Conservation (phyloP, 495 filamentous ascomycete genomes). For the Corynascus novoguineensis region DNA sequence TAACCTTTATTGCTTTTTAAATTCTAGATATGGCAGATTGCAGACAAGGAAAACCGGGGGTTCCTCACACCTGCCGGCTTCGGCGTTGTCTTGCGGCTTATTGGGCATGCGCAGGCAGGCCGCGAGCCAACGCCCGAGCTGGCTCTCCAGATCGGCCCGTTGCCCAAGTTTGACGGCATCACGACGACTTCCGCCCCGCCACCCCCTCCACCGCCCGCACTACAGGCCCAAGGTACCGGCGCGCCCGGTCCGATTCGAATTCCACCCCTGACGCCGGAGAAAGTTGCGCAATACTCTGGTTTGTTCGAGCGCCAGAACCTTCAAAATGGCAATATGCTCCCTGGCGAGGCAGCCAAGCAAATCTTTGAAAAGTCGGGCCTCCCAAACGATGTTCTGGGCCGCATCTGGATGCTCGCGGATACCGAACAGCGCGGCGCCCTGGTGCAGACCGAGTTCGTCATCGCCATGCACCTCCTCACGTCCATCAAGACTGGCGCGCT, state of each 20-base stretch:
- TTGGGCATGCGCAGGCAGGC: constrained; percentile 89
- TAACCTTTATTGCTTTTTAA: constrained; percentile 7
- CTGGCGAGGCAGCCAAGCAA: constrained; percentile 81
- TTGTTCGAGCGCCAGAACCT: constrained; percentile 85
- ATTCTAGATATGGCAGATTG: constrained; percentile 96
- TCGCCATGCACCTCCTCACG: constrained; percentile 94
- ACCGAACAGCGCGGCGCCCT: constrained; percentile 85
- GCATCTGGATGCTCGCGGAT: constrained; percentile 93
- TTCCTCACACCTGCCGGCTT: constrained; percentile 89
- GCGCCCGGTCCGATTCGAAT: constrained; percentile 70
- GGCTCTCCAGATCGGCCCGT: constrained; percentile 64
- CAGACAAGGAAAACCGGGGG: constrained; percentile 91
- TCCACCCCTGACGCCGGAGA: constrained; percentile 81
- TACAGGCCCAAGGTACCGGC: constrained; percentile 62
- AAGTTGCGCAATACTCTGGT: constrained; percentile 76
- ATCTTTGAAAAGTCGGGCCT: constrained; percentile 92
- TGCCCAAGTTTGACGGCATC: constrained; percentile 86
- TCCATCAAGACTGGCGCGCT: constrained; percentile 81
- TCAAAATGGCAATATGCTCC: constrained; percentile 66
- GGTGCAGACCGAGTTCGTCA: constrained; percentile 89
- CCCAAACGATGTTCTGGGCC: constrained; percentile 82
- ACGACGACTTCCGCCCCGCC: constrained; percentile 38
- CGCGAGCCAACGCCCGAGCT: constrained; percentile 74
- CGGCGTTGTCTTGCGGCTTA: constrained; percentile 82
- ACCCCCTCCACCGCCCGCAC: constrained; percentile 43